Evolutionary conservation across 129 eudicot genomes (phyloP), one percentile per base, ranked within the genome.

Genomic region (Chrysanthemum seticuspe): DNA sequence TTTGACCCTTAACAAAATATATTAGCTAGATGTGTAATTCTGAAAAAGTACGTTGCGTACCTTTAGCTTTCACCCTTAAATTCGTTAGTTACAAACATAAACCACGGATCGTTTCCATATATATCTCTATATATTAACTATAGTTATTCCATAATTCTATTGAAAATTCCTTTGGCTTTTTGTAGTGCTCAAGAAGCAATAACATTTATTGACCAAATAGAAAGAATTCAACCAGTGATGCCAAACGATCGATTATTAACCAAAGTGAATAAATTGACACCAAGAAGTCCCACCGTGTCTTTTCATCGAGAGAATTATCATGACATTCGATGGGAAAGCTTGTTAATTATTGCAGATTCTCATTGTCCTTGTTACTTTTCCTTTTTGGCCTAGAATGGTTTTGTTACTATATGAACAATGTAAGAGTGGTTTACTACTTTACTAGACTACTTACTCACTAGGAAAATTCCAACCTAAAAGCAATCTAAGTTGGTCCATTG

Each of bases 221-320:
- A 53, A 71, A 44, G 36, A 14, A 71, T 45, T 70, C 66, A 78
- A 78, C 62, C 23, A 9, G 51, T 63, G 77, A 78, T 78, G 51
- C 82, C 77, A 40, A 63, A 71, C 40, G 82, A 78, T 78, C 73
- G 77, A 78, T 61, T 45, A 58, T 45, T 45, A 78, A 71, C 53
- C 62, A 78, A 71, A 78, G 82, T 64, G 78, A 72, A 77, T 62
- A 77, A 62, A 57, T 62, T 40, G 36, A 60, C 25, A 65, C 19
- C 58, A 77, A 16, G 27, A 78, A 44, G 73, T 55, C 73, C 73
- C 77, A 71, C 77, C 58, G 6, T 55, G 73, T 64, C 82, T 45
- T 63, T 60, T 71, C 77, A 16, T 45, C 60, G 1, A 71, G 36
- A n/a, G 82, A 71, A 63, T 78, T 78, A 55, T 53, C 58, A 50